A percentile compares a stretch with the other conserved stretches of the same genome.
These are phyloP conservation scores for Vigna nakashimae DNA, from an alignment of 306 rosid genomes.

Conservation along the genomic window DNA sequence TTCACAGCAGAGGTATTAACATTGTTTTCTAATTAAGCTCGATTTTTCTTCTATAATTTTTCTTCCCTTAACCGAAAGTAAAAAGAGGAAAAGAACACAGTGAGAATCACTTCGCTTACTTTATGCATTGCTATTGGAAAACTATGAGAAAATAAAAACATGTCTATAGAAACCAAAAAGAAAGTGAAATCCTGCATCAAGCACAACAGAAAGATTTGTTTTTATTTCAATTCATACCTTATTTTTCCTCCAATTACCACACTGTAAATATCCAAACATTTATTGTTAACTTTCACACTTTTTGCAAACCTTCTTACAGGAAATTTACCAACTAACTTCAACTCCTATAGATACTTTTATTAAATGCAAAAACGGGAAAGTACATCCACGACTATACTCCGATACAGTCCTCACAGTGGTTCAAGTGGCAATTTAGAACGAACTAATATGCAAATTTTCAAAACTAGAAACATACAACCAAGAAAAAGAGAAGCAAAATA, in stretches of 20 bases:
- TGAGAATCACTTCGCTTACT: no score
- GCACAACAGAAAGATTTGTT: slow-evolving; percentile 9
- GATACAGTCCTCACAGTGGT: neutral
- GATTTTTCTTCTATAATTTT: no score
- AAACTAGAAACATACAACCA: neutral
- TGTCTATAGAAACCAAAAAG: neutral
- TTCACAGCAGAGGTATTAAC: neutral
- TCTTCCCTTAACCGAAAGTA: no score
- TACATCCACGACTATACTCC: neutral
- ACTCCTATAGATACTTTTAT: neutral
- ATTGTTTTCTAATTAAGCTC: neutral
- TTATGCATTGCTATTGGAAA: no score
- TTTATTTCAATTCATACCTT: neutral
- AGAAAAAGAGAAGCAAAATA: neutral
- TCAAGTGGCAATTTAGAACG: neutral
- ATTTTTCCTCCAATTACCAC: neutral
- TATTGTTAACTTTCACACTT: neutral
- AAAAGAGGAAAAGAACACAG: no score
- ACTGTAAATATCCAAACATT: slow-evolving; percentile 24
- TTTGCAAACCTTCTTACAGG: slow-evolving; percentile 4
- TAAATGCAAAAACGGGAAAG: neutral
- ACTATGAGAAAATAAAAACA: no score
- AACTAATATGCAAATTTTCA: neutral
- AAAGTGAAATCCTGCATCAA: slow-evolving; percentile 11
- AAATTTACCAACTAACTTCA: no score